Percentiles rank a stretch among this genome's conserved stretches.
Evolutionary conservation across 768 basidiomycete genomes (phyloP).

Genomic region (Sporobolomyces pararoseus): DNA sequence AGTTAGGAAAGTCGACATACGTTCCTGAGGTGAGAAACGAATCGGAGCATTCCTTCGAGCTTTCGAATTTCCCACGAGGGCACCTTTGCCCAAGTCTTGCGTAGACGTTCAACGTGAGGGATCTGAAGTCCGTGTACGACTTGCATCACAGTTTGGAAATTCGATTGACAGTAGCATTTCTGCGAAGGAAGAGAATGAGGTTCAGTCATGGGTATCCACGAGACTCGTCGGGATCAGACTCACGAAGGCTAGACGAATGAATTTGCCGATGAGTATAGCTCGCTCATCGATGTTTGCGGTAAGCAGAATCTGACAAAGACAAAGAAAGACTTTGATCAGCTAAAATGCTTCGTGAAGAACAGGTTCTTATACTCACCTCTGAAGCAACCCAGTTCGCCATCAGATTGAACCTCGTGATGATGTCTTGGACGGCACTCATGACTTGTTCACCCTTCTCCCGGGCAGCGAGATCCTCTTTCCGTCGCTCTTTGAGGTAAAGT

Average conservation of each 20-base stretch:
- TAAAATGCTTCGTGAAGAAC: neutral
- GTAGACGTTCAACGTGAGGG: slow-evolving; percentile 65
- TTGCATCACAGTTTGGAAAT: slow-evolving; percentile 73
- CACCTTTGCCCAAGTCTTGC: slow-evolving; percentile 64
- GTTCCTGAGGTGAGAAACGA: slow-evolving; percentile 62
- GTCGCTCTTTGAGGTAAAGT: slow-evolving; percentile 71
- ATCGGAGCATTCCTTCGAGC: slow-evolving; percentile 66
- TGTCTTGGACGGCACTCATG: slow-evolving; percentile 47
- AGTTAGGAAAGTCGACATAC: slow-evolving; percentile 55
- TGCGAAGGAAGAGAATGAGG: slow-evolving; percentile 46
- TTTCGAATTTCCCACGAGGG: slow-evolving; percentile 69
- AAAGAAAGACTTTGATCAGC: too few species aligned
- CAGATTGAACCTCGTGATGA: slow-evolving; percentile 78
- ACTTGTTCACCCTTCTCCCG: slow-evolving; percentile 17
- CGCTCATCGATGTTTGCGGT: slow-evolving; percentile 62
- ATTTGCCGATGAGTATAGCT: slow-evolving; percentile 64
- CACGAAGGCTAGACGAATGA: slow-evolving; percentile 82
- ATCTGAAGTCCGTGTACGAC: slow-evolving; percentile 71
- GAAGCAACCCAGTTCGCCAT: slow-evolving; percentile 74
- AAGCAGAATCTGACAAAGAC: slow-evolving; percentile 64
- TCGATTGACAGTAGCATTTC: slow-evolving; percentile 76
- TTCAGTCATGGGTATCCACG: neutral
- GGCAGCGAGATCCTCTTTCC: slow-evolving; percentile 57
- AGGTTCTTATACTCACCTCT: slow-evolving; percentile 57
- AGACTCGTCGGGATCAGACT: slow-evolving; percentile 46